Evolutionary conservation across 441 rosid species (phyloP).

Genomic region (Biscutella auriculata): DNA sequence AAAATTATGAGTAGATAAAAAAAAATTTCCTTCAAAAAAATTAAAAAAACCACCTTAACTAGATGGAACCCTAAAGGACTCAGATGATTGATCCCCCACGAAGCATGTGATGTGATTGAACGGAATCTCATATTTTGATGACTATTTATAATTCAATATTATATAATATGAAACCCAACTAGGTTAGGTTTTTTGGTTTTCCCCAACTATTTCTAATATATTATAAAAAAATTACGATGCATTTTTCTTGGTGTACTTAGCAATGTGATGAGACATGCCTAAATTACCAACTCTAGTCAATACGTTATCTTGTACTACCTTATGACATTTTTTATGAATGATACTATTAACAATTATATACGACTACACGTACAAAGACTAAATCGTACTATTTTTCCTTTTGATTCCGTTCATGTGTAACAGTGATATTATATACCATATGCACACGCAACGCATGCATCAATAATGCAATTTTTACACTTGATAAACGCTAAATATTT

Average conservation of each 20-base stretch:
- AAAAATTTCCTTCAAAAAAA: too few relatives aligned
- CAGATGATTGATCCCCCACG: not conserved
- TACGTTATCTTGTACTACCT: not conserved
- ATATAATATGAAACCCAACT: not conserved
- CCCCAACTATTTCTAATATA: not conserved
- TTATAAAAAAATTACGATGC: not conserved
- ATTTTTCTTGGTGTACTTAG: slow-evolving; percentile 11
- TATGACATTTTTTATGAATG: not conserved
- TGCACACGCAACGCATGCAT: slow-evolving; percentile 15
- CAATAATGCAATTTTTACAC: not conserved
- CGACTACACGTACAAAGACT: not conserved
- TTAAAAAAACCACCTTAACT: too few relatives aligned
- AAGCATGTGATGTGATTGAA: slow-evolving; percentile 13
- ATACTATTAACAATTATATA: not conserved
- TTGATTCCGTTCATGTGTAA: slow-evolving; percentile 13
- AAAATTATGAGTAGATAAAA: too few relatives aligned
- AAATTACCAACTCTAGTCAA: slow-evolving; percentile 4
- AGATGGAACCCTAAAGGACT: not conserved
- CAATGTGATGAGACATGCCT: slow-evolving; percentile 18
- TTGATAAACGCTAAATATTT: not conserved
- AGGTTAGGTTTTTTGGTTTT: too few relatives aligned
- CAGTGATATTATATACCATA: not conserved
- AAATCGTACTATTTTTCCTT: slow-evolving; percentile 2
- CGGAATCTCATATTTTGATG: slow-evolving; percentile 9
- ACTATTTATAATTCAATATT: not conserved